Evolutionary conservation across 352 stramenopile genomes (phyloP), one percentile per base, ranked within the genome.

Genomic region (Phytophthora kernoviae): DNA sequence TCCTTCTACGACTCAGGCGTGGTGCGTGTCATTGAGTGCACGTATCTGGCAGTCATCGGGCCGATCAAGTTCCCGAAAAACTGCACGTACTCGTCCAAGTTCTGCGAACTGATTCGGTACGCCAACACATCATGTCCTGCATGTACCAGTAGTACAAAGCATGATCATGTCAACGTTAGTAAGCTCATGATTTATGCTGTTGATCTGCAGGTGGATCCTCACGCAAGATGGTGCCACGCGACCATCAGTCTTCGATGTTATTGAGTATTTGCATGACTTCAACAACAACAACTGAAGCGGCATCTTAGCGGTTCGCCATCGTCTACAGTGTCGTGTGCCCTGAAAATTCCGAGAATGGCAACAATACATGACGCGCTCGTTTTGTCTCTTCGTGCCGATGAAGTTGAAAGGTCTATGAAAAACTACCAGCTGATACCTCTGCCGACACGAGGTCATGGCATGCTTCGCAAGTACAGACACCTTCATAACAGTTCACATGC

Each of bases 1-100:
- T 76, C 90, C 40, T 94, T 96, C 66, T 74, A 76, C 40, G 81
- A 89, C 51, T 75, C 58, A 34, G 85, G 81, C 47, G 79, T 82
- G 15, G 65, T 92, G 54, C 68, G 72, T 26, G 75, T 93, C 58
- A 71, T 87, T 34, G 89, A 96, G 62, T 96, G 87, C 77, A 92
- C 84, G 0, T 96, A 94, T 53, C 68, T 96, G 40, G 73, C 81
- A 4, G 81, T 96, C 21, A 93, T 96, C 45, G 89, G 85, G n/a
- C 68, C 79, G 7, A 70, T 96, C 68, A 90, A 87, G 54, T 93
- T 92, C 48, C 85, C 81, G 0, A 85, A 83, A 37, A 70, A 69
- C 14, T 72, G 72, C 54, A 50, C 70, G 17, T 93, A 88, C 49
- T 91, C 79, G 26, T 20, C 68, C 6, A 55, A 75, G 30, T 81